Evolutionary conservation across 2,329 filamentous ascomycete species (phyloP).

Genomic region (Cytospora piceicola): DNA sequence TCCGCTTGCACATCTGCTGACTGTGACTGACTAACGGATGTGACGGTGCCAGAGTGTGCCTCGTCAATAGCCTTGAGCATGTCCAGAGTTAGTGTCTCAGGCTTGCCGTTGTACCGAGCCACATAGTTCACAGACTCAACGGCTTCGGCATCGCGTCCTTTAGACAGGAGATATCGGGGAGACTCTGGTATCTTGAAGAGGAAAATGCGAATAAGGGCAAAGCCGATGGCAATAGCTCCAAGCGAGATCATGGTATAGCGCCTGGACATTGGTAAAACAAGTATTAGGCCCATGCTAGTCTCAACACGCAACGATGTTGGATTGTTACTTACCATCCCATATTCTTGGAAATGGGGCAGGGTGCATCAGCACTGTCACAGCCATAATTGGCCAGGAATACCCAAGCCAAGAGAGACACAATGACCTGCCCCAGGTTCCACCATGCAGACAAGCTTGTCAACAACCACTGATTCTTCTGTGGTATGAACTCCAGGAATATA

Average conservation of each 20-base stretch:
- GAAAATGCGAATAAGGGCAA: conserved; percentile 50
- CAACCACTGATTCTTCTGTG: conserved; percentile 51
- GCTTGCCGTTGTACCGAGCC: conserved; percentile 44
- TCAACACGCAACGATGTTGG: background rate
- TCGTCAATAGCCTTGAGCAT: conserved; percentile 40
- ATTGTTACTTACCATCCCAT: conserved; percentile 50
- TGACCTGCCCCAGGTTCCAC: conserved; percentile 57
- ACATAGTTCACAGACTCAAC: conserved; percentile 52
- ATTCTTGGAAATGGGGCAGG: conserved; percentile 47
- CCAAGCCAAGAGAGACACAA: conserved; percentile 51
- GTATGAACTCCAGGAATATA: conserved; percentile 57
- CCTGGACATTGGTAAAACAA: too few relatives aligned
- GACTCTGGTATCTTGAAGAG: conserved; percentile 54
- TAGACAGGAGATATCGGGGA: conserved; percentile 50
- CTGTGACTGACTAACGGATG: background rate
- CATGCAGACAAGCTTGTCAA: conserved; percentile 51
- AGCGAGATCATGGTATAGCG: conserved; percentile 51
- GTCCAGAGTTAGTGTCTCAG: conserved; percentile 43
- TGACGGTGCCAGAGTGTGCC: background rate
- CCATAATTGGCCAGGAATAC: conserved; percentile 48
- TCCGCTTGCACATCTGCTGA: background rate
- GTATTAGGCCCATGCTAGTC: too few relatives aligned
- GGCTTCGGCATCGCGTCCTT: conserved; percentile 50
- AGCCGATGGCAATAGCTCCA: conserved; percentile 47
- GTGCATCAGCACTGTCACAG: conserved; percentile 40